Evolutionary conservation across 805 yeast genomes (phyloP).

Genomic region (Wickerhamiella alocasiicola): DNA sequence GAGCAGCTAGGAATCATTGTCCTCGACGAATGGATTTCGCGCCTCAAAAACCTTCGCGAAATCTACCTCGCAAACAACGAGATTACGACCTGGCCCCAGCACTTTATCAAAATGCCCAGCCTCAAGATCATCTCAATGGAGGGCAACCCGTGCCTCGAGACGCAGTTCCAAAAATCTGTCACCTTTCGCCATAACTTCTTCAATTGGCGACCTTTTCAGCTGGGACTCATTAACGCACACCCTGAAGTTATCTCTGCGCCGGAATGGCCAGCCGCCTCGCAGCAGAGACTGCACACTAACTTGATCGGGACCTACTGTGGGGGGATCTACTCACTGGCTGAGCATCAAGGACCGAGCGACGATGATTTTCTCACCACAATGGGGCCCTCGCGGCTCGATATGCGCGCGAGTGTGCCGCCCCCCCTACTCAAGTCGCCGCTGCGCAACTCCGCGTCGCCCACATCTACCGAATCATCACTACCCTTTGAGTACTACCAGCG

Average conservation of each 20-base stretch:
- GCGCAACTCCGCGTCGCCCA: neutral
- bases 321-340: constrained; percentile 13
- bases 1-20: constrained; percentile 19
- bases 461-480: neutral
- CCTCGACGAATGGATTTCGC: constrained; percentile 23
- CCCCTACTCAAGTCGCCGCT: neutral
- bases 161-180: constrained; percentile 17
- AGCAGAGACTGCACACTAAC: neutral
- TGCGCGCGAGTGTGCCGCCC: constrained; percentile 2
- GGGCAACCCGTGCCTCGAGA: constrained; percentile 24
- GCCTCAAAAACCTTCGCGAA: constrained; percentile 18
- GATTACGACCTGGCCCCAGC: constrained; percentile 25
- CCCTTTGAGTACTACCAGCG: constrained; percentile 7
- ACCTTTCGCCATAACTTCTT: constrained; percentile 17
- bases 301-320: constrained; percentile 13
- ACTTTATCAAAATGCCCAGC: constrained; percentile 16
- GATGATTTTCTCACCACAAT: constrained; percentile 10
- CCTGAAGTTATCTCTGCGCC: constrained; percentile 8
- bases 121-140: constrained; percentile 20
- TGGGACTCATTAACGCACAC: neutral
- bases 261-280: constrained; percentile 10
- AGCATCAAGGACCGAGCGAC: neutral
- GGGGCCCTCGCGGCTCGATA: constrained; percentile 7
- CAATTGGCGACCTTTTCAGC: neutral
- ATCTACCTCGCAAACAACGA: constrained; percentile 19